These are phyloP conservation scores for Russula sp. DNA, from an alignment of 768 basidiomycete species.

Conservation along the genomic window DNA sequence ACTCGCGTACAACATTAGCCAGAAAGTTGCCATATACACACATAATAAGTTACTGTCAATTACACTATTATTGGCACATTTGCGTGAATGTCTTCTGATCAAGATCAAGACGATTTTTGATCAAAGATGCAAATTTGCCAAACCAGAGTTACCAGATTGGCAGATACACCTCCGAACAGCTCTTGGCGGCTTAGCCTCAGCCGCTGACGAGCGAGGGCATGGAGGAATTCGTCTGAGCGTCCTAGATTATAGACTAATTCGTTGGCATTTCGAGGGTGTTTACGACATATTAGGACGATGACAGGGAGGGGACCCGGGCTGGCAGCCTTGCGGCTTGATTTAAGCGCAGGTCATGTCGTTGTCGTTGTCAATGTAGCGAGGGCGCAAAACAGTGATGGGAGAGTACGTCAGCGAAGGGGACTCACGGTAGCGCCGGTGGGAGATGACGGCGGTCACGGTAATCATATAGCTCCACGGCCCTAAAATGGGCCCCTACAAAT, in stretches of 20 bases:
- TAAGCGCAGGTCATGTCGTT: slow-evolving; percentile 1
- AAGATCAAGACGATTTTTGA: too few relatives aligned
- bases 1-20: background rate
- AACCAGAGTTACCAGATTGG: background rate
- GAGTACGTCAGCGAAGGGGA: slow-evolving; percentile 23
- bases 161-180: background rate
- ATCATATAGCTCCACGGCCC: background rate
- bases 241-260: background rate
- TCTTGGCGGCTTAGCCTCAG: background rate
- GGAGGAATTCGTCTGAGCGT: background rate
- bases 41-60: background rate
- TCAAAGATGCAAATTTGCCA: background rate
- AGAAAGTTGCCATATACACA: background rate
- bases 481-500: background rate
- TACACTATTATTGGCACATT: background rate
- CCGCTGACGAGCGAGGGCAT: background rate
- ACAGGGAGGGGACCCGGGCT: background rate
- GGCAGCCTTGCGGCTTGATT: slow-evolving; percentile 1
- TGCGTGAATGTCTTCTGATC: background rate
- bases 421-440: background rate
- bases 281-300: background rate
- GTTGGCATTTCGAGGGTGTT: background rate
- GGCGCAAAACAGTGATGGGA: slow-evolving; percentile 23
- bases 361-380: background rate
- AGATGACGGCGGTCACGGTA: too few relatives aligned